Conservation (phyloP, 768 basidiomycete species). For the Termitomyces sp. region DNA sequence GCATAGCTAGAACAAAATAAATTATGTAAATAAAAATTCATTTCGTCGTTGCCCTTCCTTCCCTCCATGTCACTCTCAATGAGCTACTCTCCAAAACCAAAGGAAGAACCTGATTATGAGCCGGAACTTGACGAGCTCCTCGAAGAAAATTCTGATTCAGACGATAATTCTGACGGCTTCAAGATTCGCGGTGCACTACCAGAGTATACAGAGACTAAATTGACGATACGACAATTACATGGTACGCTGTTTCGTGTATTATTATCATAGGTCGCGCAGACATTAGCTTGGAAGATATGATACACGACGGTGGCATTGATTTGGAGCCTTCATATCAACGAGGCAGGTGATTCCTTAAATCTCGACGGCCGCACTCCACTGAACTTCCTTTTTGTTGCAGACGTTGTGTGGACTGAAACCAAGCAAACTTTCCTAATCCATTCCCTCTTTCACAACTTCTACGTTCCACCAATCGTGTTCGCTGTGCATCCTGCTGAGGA, state of each 20-base stretch:
- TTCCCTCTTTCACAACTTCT: slow-evolving; percentile 73
- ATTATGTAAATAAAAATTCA: background rate
- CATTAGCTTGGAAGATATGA: slow-evolving; percentile 35
- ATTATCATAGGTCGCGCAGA: background rate
- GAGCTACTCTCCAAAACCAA: slow-evolving; percentile 6
- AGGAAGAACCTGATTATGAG: slow-evolving; percentile 18
- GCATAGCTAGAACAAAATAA: too few species aligned
- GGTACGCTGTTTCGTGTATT: slow-evolving; percentile 25
- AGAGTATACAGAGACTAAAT: slow-evolving; percentile 32
- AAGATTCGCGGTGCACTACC: slow-evolving; percentile 36
- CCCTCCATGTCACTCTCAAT: slow-evolving; percentile 1
- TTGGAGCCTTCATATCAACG: slow-evolving; percentile 69
- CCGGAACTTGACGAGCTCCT: slow-evolving; percentile 46
- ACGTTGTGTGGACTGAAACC: slow-evolving; percentile 68
- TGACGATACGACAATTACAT: slow-evolving; percentile 42
- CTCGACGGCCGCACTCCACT: background rate
- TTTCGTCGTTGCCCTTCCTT: background rate
- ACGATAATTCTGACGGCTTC: slow-evolving; percentile 36
- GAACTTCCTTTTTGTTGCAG: slow-evolving; percentile 28
- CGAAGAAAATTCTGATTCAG: slow-evolving; percentile 37
- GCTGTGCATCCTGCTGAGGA: slow-evolving; percentile 38
- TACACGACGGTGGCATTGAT: slow-evolving; percentile 68
- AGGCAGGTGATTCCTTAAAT: slow-evolving; percentile 33
- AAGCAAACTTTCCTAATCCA: slow-evolving; percentile 74
- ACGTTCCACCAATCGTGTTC: slow-evolving; percentile 77